Evolutionary conservation across 192 early-diverging fungal genomes (phyloP).

Genomic region (Martensiomyces pterosporus): DNA sequence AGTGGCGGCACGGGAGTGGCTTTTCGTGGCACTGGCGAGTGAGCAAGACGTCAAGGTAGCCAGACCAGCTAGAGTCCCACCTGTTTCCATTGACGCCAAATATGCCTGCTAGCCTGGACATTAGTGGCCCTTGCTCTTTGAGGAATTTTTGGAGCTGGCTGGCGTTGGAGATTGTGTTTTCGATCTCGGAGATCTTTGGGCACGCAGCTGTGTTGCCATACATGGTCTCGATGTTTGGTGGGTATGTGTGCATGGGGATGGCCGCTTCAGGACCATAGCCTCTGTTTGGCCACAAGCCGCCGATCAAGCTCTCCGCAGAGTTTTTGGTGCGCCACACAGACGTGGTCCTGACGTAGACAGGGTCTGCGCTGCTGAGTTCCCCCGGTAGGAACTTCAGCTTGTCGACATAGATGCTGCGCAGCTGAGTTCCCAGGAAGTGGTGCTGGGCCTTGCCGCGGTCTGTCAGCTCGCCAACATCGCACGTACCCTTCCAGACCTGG

Average conservation of each 20-base stretch:
- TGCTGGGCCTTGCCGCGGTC: conserved; percentile 56
- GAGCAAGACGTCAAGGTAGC: conserved; percentile 39
- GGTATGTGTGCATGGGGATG: conserved; percentile 48
- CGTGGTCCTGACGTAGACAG: conserved; percentile 58
- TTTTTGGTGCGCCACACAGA: conserved; percentile 58
- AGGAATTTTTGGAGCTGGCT: conserved; percentile 33
- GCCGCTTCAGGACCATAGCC: conserved; percentile 10
- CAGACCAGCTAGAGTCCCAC: conserved; percentile 27
- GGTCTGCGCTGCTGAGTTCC: conserved; percentile 21
- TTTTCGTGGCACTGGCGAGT: conserved; percentile 37
- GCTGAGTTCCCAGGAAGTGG: conserved; percentile 30
- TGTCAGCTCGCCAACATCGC: conserved; percentile 58
- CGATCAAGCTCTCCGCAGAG: conserved; percentile 50
- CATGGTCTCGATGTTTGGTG: conserved; percentile 49
- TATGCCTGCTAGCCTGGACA: conserved; percentile 29
- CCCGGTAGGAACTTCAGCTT: conserved; percentile 44
- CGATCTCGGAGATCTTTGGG: conserved; percentile 16
- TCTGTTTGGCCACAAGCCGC: conserved; percentile 44
- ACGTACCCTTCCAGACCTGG: conserved; percentile 41
- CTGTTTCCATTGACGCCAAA: conserved; percentile 21
- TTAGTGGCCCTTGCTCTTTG: conserved; percentile 31
- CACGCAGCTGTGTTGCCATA: conserved; percentile 44
- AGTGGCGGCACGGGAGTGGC: conserved; percentile 20
- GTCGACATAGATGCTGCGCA: conserved; percentile 52
- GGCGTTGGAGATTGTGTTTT: conserved; percentile 2